Evolutionary conservation across 1,284 basidiomycete genomes (phyloP).

Genomic region (Megacollybia platyphylla): DNA sequence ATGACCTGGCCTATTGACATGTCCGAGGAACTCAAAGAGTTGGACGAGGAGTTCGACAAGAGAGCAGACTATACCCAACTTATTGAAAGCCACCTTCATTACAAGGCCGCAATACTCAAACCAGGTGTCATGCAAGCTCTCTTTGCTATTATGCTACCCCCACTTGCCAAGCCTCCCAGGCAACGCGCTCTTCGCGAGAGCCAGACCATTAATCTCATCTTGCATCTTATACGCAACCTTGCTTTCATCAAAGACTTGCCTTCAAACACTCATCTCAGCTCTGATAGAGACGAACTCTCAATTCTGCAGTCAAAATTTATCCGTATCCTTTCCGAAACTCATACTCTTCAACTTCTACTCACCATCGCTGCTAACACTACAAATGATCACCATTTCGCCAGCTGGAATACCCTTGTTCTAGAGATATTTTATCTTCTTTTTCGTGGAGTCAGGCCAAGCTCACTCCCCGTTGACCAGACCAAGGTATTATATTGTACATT

Average conservation of each 20-base stretch:
- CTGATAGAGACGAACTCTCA: slow-evolving; percentile 67
- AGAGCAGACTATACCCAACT: slow-evolving; percentile 82
- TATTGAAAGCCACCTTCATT: slow-evolving; percentile 67
- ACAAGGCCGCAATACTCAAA: slow-evolving; percentile 69
- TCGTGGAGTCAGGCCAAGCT: slow-evolving; percentile 57
- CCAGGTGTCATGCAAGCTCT: slow-evolving; percentile 58
- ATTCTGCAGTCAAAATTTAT: slow-evolving; percentile 71
- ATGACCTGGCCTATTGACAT: slow-evolving; percentile 98
- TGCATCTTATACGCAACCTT: slow-evolving; percentile 84
- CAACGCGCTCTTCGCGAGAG: slow-evolving; percentile 70
- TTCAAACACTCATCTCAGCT: slow-evolving; percentile 51
- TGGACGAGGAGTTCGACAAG: slow-evolving; percentile 66
- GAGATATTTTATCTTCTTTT: slow-evolving; percentile 87
- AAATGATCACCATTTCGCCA: slow-evolving; percentile 63
- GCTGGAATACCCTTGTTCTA: slow-evolving; percentile 78
- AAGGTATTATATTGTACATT: slow-evolving; percentile 31
- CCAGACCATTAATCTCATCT: slow-evolving; percentile 78
- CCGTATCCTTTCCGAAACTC: slow-evolving; percentile 56
- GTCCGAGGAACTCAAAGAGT: slow-evolving; percentile 82
- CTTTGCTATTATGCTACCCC: slow-evolving; percentile 58
- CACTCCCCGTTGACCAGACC: slow-evolving; percentile 52
- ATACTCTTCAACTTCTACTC: slow-evolving; percentile 67
- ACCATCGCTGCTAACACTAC: slow-evolving; percentile 70
- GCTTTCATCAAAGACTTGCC: slow-evolving; percentile 80
- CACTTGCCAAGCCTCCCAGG: slow-evolving; percentile 45